phyloP scores from a whole-genome alignment of 2,329 filamentous ascomycete genomes.

The Colletotrichum acutatum region DNA sequence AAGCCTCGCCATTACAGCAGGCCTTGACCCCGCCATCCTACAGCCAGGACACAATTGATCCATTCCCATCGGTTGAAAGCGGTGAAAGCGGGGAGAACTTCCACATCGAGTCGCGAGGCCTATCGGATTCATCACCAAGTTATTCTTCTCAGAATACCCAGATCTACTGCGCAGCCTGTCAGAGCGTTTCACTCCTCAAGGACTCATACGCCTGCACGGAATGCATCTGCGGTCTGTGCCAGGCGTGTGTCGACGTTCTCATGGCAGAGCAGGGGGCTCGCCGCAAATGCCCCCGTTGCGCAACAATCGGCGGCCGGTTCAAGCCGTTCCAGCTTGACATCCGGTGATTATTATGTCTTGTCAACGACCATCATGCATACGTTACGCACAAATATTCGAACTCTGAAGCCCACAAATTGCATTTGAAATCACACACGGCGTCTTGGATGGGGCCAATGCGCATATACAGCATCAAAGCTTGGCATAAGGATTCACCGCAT shows the following conservation, averaged over 20 bases:
- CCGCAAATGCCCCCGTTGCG: constrained; percentile 82
- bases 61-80: constrained; percentile 91
- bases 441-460: constrained; percentile 26
- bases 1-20: constrained; percentile 91
- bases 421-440: constrained; percentile 32
- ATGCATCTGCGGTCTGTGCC: constrained; percentile 93
- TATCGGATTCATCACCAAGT: constrained; percentile 77
- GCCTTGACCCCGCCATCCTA: constrained; percentile 86
- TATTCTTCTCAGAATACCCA: constrained; percentile 82
- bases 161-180: constrained; percentile 92
- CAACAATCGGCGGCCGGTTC: constrained; percentile 81
- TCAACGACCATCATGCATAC: neutral
- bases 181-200: constrained; percentile 78
- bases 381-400: constrained; percentile 5
- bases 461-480: constrained; percentile 31
- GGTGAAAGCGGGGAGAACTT: constrained; percentile 77
- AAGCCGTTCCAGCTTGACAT: constrained; percentile 89
- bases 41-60: constrained; percentile 75
- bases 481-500: constrained; percentile 30
- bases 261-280: constrained; percentile 80
- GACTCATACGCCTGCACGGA: constrained; percentile 95
- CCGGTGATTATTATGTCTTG: constrained; percentile 54
- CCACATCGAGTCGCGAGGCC: constrained; percentile 73
- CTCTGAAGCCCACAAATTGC: constrained; percentile 14
- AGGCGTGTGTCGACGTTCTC: constrained; percentile 85